A percentile compares a stretch with the other conserved stretches of the same genome.
phyloP scores from a whole-genome alignment of 2,329 filamentous ascomycete species.

The Septoria petroselini region DNA sequence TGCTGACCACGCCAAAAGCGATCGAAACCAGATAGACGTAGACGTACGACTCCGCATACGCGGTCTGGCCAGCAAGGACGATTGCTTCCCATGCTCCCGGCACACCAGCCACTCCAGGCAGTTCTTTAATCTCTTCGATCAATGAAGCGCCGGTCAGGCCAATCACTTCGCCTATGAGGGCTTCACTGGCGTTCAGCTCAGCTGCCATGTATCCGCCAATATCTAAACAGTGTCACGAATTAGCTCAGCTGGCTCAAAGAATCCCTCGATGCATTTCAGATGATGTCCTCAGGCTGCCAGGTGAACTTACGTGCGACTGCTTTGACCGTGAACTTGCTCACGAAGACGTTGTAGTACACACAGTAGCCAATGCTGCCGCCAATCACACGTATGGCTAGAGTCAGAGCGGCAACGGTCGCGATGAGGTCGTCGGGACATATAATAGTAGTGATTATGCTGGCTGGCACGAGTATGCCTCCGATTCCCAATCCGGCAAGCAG shows the following conservation, averaged over 20 bases:
- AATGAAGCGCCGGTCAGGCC: constrained; percentile 54
- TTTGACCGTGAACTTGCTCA: constrained; percentile 41
- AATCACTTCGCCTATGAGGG: constrained; percentile 49
- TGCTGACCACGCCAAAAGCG: constrained; percentile 33
- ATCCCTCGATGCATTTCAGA: constrained; percentile 12
- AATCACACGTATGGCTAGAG: constrained; percentile 65
- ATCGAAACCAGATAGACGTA: constrained; percentile 35
- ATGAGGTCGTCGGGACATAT: constrained; percentile 69
- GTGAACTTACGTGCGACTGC: constrained; percentile 34
- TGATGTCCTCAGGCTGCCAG: too few species aligned
- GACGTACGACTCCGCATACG: constrained; percentile 33
- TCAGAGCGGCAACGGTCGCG: constrained; percentile 65
- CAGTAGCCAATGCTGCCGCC: constrained; percentile 58
- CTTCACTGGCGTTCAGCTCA: constrained; percentile 48
- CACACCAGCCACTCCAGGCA: constrained; percentile 55
- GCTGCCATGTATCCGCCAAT: constrained; percentile 52
- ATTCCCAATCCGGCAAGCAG: constrained; percentile 62
- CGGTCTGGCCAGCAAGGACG: constrained; percentile 30
- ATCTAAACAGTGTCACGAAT: constrained; percentile 34
- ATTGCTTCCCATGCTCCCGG: constrained; percentile 36
- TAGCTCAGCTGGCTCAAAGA: neutral
- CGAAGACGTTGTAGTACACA: constrained; percentile 42
- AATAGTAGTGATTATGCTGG: constrained; percentile 54
- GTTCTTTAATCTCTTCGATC: constrained; percentile 46
- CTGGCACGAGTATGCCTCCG: constrained; percentile 65